A percentile compares a stretch with the other conserved stretches of the same genome.
Evolutionary conservation across 1,284 basidiomycete species (phyloP).

Genomic region (Ceratobasidium sp.): DNA sequence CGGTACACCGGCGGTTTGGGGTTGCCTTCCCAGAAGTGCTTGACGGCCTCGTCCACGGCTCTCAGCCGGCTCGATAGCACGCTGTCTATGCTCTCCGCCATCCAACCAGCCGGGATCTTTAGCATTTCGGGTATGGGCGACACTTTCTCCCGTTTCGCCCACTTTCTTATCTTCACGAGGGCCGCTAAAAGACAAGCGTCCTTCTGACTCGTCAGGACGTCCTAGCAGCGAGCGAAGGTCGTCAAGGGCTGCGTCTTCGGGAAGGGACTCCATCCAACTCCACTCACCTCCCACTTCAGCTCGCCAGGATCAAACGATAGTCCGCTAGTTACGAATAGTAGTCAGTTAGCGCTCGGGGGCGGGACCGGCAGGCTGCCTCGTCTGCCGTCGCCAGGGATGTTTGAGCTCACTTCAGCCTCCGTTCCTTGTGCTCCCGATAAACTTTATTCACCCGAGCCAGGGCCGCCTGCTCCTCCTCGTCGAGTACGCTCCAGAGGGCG

Average conservation of each 20-base stretch:
- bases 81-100: neutral
- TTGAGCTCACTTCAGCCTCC: neutral
- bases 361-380: no score
- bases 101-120: neutral
- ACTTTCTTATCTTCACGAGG: neutral
- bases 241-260: no score
- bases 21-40: slow-evolving; percentile 22
- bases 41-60: neutral
- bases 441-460: slow-evolving; percentile 5
- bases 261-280: no score
- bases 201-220: neutral
- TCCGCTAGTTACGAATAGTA: neutral
- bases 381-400: no score
- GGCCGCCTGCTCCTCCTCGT: slow-evolving; percentile 11
- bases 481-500: no score
- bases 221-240: neutral
- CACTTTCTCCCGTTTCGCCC: neutral
- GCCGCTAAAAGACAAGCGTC: neutral
- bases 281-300: slow-evolving; percentile 14
- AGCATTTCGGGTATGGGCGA: neutral
- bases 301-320: neutral
- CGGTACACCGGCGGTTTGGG: neutral
- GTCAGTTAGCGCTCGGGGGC: neutral
- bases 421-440: neutral
- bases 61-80: neutral